A percentile compares a stretch with the other conserved stretches of the same genome.
These are phyloP conservation scores for Candida sojae DNA, from an alignment of 1,139 yeast species.

Conservation along the genomic window DNA sequence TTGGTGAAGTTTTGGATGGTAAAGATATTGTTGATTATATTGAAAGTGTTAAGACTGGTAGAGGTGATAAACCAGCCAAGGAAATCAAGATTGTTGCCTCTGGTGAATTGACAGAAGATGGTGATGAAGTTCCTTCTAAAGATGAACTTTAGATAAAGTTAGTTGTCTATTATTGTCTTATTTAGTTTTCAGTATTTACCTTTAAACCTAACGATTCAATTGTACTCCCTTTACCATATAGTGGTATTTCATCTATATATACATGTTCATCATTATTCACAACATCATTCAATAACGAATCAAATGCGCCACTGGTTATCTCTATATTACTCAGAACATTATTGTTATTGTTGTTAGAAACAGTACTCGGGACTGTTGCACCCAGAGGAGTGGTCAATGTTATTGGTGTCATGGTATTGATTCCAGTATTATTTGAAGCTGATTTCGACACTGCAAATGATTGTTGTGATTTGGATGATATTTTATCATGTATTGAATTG, in stretches of 20 bases:
- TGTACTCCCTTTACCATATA: constrained; percentile 44
- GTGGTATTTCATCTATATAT: constrained; percentile 41
- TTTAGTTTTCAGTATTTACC: constrained; percentile 20
- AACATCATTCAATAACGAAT: constrained; percentile 30
- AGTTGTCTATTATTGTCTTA: neutral
- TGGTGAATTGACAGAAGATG: constrained; percentile 40
- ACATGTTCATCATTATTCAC: constrained; percentile 19
- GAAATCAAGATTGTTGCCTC: constrained; percentile 50
- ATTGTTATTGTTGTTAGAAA: constrained; percentile 11
- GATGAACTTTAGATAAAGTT: constrained; percentile 30
- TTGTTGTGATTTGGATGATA: constrained; percentile 7
- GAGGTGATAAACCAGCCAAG: constrained; percentile 53
- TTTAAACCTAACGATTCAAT: constrained; percentile 37
- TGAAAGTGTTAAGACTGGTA: constrained; percentile 52
- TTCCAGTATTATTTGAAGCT: constrained; percentile 14
- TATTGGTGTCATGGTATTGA: constrained; percentile 20
- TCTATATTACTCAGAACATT: constrained; percentile 18
- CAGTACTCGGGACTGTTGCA: constrained; percentile 14
- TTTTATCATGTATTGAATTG: constrained; percentile 14
- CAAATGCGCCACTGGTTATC: constrained; percentile 32
- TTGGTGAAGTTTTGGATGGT: constrained; percentile 76
- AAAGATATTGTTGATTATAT: constrained; percentile 58
- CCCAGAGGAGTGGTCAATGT: constrained; percentile 25
- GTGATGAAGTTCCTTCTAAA: constrained; percentile 19
- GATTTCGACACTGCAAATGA: constrained; percentile 11